phyloP scores from a whole-genome alignment of 2,329 filamentous ascomycete genomes.

The Fusarium cicatricum region DNA sequence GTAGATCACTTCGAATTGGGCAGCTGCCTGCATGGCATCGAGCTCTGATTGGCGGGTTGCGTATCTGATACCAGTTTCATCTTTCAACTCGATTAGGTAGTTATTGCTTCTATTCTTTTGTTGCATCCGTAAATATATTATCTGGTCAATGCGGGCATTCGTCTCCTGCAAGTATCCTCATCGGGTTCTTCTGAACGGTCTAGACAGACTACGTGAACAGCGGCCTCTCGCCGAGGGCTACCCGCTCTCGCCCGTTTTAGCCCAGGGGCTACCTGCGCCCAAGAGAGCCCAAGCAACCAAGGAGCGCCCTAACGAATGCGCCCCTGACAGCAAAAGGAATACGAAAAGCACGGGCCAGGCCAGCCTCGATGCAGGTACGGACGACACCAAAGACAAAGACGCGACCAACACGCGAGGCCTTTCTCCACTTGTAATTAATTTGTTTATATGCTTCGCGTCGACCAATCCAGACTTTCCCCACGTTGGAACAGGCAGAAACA shows the following conservation, averaged over 20 bases:
- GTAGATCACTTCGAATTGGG: conserved; percentile 31
- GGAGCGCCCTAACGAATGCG: conserved; percentile 16
- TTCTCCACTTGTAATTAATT: conserved; percentile 5
- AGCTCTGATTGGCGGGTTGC: no score
- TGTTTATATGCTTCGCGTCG: conserved; percentile 8
- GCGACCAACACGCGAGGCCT: conserved; percentile 10
- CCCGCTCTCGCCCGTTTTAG: no score
- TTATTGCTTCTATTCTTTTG: no score
- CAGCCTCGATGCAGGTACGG: conserved; percentile 36
- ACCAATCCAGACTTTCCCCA: conserved; percentile 14
- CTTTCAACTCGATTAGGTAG: no score
- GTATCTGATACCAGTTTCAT: no score
- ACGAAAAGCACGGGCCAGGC: conserved; percentile 41
- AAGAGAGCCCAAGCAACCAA: conserved; percentile 4
- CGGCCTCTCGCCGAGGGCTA: conserved; percentile 9
- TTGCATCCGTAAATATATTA: no score
- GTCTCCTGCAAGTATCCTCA: no score
- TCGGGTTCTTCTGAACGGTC: no score
- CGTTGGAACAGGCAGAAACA: conserved; percentile 10
- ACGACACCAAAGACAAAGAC: conserved; percentile 21
- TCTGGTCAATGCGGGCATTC: no score
- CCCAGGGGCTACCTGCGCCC: conserved; percentile 29
- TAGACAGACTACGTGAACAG: neutral
- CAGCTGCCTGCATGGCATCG: no score
- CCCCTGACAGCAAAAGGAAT: conserved; percentile 36